Percentiles rank a stretch among this genome's conserved stretches.
Conservation (phyloP, 495 filamentous ascomycete species). For the Hyaloscypha hepaticicola region DNA sequence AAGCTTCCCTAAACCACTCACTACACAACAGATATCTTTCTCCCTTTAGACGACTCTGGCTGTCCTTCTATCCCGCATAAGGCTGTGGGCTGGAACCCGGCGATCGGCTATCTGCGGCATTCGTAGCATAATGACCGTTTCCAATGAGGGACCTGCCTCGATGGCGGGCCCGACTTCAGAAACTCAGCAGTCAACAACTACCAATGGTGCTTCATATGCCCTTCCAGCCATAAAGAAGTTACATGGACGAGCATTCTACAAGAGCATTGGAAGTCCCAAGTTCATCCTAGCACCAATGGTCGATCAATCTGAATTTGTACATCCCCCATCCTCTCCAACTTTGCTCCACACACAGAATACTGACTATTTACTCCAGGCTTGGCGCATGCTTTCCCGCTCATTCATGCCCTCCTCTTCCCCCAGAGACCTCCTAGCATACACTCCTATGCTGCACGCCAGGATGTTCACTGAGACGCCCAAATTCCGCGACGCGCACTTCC, state of each 20-base stretch:
- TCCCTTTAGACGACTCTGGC: slow-evolving; percentile 21
- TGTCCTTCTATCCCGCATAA: background rate
- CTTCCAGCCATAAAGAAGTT: slow-evolving; percentile 50
- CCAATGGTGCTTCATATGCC: background rate
- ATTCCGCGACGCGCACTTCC: slow-evolving; percentile 75
- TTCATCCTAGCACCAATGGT: slow-evolving; percentile 96
- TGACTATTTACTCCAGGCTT: slow-evolving; percentile 72
- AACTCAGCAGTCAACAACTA: background rate
- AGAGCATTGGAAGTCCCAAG: slow-evolving; percentile 88
- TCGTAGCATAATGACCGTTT: slow-evolving; percentile 21
- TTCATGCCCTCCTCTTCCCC: slow-evolving; percentile 68
- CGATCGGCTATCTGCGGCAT: slow-evolving; percentile 13
- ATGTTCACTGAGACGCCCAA: slow-evolving; percentile 72
- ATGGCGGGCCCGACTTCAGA: slow-evolving; percentile 7
- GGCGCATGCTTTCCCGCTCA: slow-evolving; percentile 91
- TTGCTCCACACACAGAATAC: background rate
- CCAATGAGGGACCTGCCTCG: slow-evolving; percentile 21
- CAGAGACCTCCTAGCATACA: slow-evolving; percentile 71
- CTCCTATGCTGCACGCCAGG: slow-evolving; percentile 92
- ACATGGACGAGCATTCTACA: slow-evolving; percentile 84
- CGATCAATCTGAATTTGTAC: slow-evolving; percentile 94
- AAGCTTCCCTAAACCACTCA: background rate
- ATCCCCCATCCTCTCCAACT: slow-evolving; percentile 30
- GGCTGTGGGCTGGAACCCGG: slow-evolving; percentile 34
- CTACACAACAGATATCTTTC: slow-evolving; percentile 1